Conservation (phyloP, 768 basidiomycete genomes). For the Pleurotus djamor region DNA sequence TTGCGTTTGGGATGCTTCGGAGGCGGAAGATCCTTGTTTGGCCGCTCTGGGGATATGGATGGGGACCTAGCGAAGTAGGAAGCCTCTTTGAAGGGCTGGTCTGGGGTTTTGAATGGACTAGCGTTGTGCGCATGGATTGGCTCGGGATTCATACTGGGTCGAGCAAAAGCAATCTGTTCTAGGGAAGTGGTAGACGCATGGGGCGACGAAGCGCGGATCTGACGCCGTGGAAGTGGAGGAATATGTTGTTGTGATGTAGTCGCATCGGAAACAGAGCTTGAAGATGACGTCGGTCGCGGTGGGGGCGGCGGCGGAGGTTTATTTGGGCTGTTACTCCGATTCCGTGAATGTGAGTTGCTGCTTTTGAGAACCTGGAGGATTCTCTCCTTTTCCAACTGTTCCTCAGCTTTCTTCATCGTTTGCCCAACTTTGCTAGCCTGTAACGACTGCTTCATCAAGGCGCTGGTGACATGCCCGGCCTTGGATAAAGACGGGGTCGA, state of each 20-base stretch:
- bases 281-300: slow-evolving; percentile 1
- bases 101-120: slow-evolving; percentile 15
- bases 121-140: not conserved
- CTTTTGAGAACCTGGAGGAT: slow-evolving; percentile 73
- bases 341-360: slow-evolving; percentile 34
- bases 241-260: slow-evolving; percentile 1
- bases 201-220: slow-evolving; percentile 27
- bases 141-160: slow-evolving; percentile 5
- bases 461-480: slow-evolving; percentile 50
- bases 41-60: not conserved
- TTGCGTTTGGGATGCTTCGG: slow-evolving; percentile 13
- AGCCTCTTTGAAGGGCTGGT: slow-evolving; percentile 1
- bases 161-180: slow-evolving; percentile 45
- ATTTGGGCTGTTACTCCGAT: slow-evolving; percentile 26
- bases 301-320: slow-evolving; percentile 12
- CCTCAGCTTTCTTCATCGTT: slow-evolving; percentile 66
- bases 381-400: slow-evolving; percentile 65
- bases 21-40: slow-evolving; percentile 8
- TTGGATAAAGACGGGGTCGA: slow-evolving; percentile 35
- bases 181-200: slow-evolving; percentile 41
- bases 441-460: slow-evolving; percentile 70
- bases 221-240: slow-evolving; percentile 12
- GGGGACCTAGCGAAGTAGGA: not conserved
- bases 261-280: slow-evolving; percentile 2
- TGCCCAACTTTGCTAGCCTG: slow-evolving; percentile 74